Base-by-base conservation (phyloP, 176 grass and related monocot genomes). In the Triticum dicoccoides region DNA sequence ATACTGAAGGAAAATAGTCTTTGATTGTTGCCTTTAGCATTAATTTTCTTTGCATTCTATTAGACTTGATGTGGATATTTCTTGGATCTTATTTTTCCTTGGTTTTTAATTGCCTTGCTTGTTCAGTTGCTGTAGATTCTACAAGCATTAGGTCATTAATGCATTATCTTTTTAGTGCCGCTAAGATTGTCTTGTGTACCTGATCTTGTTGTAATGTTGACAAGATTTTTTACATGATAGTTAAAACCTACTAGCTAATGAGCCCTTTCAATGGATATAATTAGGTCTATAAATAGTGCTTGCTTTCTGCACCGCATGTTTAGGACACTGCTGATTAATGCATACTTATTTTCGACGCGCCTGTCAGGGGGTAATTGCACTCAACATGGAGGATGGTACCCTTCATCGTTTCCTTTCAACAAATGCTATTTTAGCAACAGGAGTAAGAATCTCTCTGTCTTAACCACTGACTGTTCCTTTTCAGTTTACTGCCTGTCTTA, bases 301-400 rank as follows among this genome's bases (percentile, higher is more conserved):
- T 65, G 24, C 54, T 23, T 37, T 9, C 29, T 80, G 45, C 61
- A 85, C 20, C 32, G 5, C 25, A 80, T 81, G 74, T 69, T 76
- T 62, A 73, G 45, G 9, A 35, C 38, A 13, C 51, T 78, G 63
- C 35, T 87, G 63, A 79, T 74, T 71, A 18, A 87, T 91, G 59
- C 39, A 35, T 77, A n/a, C 10, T 69, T 61, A 76, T 73, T 25
- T 64, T 84, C 84, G 63, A 95, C 88, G 93, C 33, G 64, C 80
- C 25, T 95, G 93, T 61, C 90, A 88, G 66, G 93, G 93, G 39
- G 93, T 95, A 11, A 90, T 95, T 92, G 93, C 93, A 72, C 84
- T 92, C 61, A 95, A 95, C 79, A 95, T 95, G 93, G 93, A 95
- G 85, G 93, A 95, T 25, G 90, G 93, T 45, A 92, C 93, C 37